phyloP scores from a whole-genome alignment of 495 filamentous ascomycete genomes.

The Hypoxylon fuscum region DNA sequence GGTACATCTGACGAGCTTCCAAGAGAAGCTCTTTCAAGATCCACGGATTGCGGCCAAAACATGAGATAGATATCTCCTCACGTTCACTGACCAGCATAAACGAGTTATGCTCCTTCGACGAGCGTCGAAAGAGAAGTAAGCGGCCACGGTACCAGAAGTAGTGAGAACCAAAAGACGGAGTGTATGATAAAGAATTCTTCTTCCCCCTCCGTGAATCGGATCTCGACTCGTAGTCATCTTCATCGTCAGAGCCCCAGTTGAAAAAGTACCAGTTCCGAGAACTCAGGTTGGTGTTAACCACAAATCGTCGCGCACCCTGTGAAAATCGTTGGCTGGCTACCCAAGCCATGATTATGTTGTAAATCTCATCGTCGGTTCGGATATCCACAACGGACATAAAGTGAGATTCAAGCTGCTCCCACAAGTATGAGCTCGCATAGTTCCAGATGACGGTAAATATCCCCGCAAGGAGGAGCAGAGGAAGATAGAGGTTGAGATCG shows the following conservation, averaged over 20 bases:
- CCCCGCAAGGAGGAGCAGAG: conserved; percentile 62
- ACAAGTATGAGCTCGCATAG: conserved; percentile 59
- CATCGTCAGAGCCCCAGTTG: conserved; percentile 51
- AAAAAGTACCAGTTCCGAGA: conserved; percentile 59
- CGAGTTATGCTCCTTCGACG: conserved; percentile 42
- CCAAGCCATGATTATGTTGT: conserved; percentile 76
- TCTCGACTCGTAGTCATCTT: conserved; percentile 57
- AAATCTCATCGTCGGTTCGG: conserved; percentile 72
- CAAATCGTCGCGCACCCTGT: conserved; percentile 64
- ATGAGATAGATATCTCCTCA: conserved; percentile 70
- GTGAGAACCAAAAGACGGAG: conserved; percentile 70
- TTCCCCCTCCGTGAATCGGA: conserved; percentile 58
- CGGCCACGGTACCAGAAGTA: conserved; percentile 71
- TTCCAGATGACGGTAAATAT: conserved; percentile 59
- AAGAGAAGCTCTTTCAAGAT: conserved; percentile 72
- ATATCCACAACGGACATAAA: conserved; percentile 71
- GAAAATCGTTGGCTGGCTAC: conserved; percentile 68
- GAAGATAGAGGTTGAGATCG: conserved; percentile 77
- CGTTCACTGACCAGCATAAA: conserved; percentile 50
- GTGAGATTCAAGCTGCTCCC: conserved; percentile 51
- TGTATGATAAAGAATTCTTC: conserved; percentile 69
- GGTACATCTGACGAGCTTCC: conserved; percentile 67
- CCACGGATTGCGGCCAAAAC: conserved; percentile 71
- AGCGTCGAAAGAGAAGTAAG: conserved; percentile 64
- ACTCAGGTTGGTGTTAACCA: conserved; percentile 67